Evolutionary conservation across 1,284 basidiomycete species (phyloP), one percentile per base, ranked within the genome.

Genomic region (Sphagnurus paluster): DNA sequence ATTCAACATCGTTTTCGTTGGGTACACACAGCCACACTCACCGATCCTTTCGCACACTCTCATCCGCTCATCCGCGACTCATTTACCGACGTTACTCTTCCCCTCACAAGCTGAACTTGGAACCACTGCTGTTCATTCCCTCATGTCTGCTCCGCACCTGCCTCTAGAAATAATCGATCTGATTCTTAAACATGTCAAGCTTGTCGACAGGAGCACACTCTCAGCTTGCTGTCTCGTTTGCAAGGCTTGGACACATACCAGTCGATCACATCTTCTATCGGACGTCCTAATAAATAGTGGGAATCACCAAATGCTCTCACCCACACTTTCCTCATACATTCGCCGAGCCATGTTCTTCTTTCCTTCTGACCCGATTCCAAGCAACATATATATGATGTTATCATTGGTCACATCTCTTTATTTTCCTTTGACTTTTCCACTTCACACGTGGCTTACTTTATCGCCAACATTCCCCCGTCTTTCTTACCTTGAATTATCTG

Each of bases 101-200:
- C 28, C 11, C 28, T n/a, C n/a, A n/a, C 28, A 14, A 30, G 14
- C 28, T 10, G 16, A 35, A 35, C 33, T 10, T 16, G 11, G 16
- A 2, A 14, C 10, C 33, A 3, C 3, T 4, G 14, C 4, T 8
- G 35, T 21, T 5, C 35, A 26, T 14, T 17, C 9, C 21, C 24
- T 28, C 38, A 40, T 40, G 29, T 20, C 26, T 10, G 16, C 10
- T 13, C 37, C 14, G 2, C n/a, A 4, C n/a, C 2, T 46, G 35
- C 48, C 48, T 14, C 30, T 9, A 13, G 50, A 53, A 38, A 34
- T 53, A 7, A 40, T 49, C n/a, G 50, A 53, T 24, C 39, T 44
- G 5, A 36, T 43, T n/a, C 44, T 53, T 30, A 47, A 49, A 19
- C 29, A 46, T 40, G 40, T 53, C 10, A 11, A 39, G 11, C 23